phyloP scores from a whole-genome alignment of 768 basidiomycete species.

The Serendipita sp. region DNA sequence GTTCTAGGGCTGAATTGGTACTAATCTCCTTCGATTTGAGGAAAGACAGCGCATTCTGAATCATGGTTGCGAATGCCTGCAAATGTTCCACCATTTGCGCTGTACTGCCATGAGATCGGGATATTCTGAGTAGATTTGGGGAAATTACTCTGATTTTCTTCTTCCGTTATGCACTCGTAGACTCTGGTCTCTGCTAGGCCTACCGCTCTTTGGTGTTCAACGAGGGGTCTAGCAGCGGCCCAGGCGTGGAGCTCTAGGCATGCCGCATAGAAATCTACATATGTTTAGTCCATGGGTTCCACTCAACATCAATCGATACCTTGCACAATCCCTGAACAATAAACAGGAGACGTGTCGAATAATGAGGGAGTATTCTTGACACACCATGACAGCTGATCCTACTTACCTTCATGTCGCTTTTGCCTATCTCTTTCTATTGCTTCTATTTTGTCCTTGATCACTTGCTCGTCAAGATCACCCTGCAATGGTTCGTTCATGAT shows the following conservation, averaged over 20 bases:
- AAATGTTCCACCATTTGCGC: no score
- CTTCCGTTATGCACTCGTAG: not conserved
- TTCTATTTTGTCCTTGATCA: not conserved
- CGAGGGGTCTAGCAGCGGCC: not conserved
- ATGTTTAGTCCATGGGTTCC: not conserved
- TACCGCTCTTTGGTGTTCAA: not conserved
- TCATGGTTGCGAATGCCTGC: no score
- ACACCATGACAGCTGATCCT: no score
- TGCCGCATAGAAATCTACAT: not conserved
- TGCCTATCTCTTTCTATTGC: not conserved
- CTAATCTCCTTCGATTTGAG: not conserved
- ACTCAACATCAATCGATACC: not conserved
- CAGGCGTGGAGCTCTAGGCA: not conserved
- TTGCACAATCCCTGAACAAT: not conserved
- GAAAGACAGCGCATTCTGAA: no score
- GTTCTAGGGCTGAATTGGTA: not conserved
- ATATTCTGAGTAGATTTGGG: no score
- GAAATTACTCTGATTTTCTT: no score
- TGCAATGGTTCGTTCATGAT: not conserved
- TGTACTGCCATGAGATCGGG: no score
- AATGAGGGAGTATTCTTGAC: not conserved
- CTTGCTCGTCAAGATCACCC: not conserved
- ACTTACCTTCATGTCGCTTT: not conserved
- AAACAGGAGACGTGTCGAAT: not conserved
- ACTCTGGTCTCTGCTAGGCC: not conserved